phyloP scores from a whole-genome alignment of 1,284 basidiomycete genomes.

The Rhodotorula sp. region DNA sequence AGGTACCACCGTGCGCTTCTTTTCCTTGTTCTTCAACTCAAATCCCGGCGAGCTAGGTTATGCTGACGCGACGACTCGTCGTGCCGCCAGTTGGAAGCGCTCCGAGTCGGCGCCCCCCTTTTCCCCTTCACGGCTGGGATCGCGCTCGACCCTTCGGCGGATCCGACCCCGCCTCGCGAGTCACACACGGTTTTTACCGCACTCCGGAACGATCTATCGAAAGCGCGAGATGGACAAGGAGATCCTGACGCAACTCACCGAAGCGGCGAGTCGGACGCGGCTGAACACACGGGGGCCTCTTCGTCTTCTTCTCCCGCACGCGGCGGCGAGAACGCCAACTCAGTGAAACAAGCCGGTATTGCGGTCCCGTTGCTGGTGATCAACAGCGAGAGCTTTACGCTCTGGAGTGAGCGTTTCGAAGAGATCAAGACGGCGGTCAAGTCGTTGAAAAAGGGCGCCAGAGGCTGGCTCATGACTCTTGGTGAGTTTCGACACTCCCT shows the following conservation, averaged over 20 bases:
- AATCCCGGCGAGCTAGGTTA: background rate
- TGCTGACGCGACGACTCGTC: background rate
- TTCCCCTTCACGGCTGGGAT: slow-evolving; percentile 35
- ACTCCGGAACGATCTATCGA: background rate
- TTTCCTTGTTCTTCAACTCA: no score
- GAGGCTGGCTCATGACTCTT: slow-evolving; percentile 32
- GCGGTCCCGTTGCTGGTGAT: slow-evolving; percentile 51
- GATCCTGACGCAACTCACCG: background rate
- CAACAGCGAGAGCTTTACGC: slow-evolving; percentile 53
- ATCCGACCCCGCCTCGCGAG: slow-evolving; percentile 30
- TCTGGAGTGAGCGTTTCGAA: slow-evolving; percentile 45
- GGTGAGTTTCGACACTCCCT: slow-evolving; percentile 4
- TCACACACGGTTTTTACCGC: background rate
- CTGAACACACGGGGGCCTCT: background rate
- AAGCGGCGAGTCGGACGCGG: background rate
- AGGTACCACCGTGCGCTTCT: slow-evolving; percentile 23
- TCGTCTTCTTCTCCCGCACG: no score
- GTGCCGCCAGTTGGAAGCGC: slow-evolving; percentile 28
- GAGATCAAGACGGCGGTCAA: slow-evolving; percentile 46
- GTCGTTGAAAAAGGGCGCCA: slow-evolving; percentile 31
- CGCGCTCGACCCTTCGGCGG: slow-evolving; percentile 40
- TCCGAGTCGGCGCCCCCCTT: slow-evolving; percentile 11
- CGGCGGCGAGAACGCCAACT: no score
- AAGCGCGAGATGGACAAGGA: background rate
- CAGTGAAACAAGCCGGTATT: slow-evolving; percentile 36